Evolutionary conservation across 2,329 filamentous ascomycete genomes (phyloP).

Genomic region (Trichoderma hamatum): DNA sequence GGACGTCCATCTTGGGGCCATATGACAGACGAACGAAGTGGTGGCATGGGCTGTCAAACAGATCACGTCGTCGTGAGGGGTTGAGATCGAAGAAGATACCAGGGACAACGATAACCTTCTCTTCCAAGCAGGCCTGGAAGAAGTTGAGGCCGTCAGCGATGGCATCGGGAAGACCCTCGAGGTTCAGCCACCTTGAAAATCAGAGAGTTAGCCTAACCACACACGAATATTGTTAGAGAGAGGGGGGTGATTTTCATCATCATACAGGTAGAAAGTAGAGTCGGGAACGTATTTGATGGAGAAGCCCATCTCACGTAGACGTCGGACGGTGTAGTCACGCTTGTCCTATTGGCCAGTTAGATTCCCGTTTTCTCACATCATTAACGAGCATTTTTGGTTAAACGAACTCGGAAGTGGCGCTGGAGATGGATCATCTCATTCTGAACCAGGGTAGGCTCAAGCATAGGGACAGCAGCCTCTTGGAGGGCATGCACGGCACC

Average conservation of each 20-base stretch:
- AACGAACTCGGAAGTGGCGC: constrained; percentile 71
- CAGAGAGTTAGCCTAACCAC: neutral
- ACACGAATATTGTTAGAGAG: no score
- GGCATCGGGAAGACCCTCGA: constrained; percentile 69
- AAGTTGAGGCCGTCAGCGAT: constrained; percentile 96
- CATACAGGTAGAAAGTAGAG: constrained; percentile 90
- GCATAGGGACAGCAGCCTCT: constrained; percentile 88
- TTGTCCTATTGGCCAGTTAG: constrained; percentile 61
- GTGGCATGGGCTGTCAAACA: constrained; percentile 95
- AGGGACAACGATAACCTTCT: constrained; percentile 95
- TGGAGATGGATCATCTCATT: constrained; percentile 90
- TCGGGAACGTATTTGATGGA: constrained; percentile 81
- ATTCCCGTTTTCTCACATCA: neutral
- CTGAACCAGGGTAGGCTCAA: constrained; percentile 80
- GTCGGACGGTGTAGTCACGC: constrained; percentile 84
- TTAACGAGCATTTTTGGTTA: no score
- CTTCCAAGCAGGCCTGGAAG: constrained; percentile 89
- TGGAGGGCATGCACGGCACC: constrained; percentile 96
- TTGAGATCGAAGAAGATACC: constrained; percentile 99
- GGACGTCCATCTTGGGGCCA: constrained; percentile 76
- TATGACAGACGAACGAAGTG: constrained; percentile 87
- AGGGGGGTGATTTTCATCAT: neutral
- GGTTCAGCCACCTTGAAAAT: constrained; percentile 55
- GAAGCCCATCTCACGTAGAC: constrained; percentile 86
- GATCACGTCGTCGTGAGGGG: constrained; percentile 81